These are phyloP conservation scores for Ceratocystis diversiconidia DNA, from an alignment of 2,329 filamentous ascomycete genomes.

Conservation along the genomic window DNA sequence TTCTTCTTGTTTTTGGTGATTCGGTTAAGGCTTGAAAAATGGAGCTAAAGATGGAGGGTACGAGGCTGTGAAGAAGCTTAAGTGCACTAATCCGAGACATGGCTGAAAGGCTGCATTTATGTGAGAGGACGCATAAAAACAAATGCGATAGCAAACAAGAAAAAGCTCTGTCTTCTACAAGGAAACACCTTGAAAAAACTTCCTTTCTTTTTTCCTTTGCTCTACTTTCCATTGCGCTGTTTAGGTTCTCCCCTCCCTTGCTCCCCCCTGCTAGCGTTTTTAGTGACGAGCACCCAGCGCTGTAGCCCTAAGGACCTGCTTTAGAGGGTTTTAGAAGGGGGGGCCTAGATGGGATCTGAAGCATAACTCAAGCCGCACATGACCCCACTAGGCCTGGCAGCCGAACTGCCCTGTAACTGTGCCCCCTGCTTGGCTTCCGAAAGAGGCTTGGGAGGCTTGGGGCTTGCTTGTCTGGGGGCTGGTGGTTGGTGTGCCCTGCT, in stretches of 20 bases:
- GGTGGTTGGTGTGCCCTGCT: not conserved
- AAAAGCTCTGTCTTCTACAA: too few relatives aligned
- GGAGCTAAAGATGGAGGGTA: not conserved
- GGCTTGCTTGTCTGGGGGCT: not conserved
- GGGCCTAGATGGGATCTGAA: not conserved
- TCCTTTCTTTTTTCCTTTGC: not conserved
- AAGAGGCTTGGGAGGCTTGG: constrained; percentile 5
- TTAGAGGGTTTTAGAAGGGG: not conserved
- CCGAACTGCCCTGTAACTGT: not conserved
- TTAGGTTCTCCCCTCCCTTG: not conserved
- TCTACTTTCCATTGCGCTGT: not conserved
- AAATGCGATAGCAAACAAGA: too few relatives aligned
- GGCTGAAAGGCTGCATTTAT: too few relatives aligned
- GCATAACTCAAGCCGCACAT: not conserved
- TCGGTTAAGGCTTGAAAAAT: not conserved
- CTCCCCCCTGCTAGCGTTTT: not conserved
- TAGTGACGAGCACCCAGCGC: not conserved
- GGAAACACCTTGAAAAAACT: not conserved
- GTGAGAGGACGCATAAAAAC: too few relatives aligned
- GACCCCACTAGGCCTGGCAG: not conserved
- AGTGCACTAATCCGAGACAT: too few relatives aligned
- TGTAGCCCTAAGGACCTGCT: not conserved
- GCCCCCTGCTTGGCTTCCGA: constrained; percentile 3
- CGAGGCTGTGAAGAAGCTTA: not conserved
- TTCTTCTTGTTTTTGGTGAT: not conserved